Base-by-base conservation (phyloP, 345 rosid species). In the Lepidium didymum region DNA sequence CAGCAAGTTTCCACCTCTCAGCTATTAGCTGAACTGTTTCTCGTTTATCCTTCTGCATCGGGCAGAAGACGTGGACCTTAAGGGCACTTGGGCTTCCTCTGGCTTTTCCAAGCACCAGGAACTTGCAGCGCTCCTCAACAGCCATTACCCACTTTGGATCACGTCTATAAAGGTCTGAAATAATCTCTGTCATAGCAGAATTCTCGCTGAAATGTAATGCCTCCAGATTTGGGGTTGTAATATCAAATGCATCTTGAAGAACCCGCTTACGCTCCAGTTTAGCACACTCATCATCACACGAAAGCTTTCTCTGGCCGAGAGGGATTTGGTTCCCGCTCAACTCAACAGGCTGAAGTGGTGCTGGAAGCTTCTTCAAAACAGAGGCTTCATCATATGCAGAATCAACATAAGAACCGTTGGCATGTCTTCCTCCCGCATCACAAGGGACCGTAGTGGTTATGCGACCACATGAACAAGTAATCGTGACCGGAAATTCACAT, bases 1-100 rank as follows among this genome's bases (percentile, higher is more conserved):
- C 78, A 10, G 86, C 79, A 77, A 94, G 96, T 80, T 87, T 94
- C 97, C 99, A 94, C 71, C 97, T 89, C 74, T 87, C 99, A n/a
- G 96, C 90, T 70, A 94, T 81, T 46, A 94, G 68, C 77, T 88
- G 79, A 42, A 94, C 82, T 0, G 90, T 92, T 62, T 91, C 99
- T 70, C 91, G 83, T 82, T 91, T 94, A 64, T 91, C 99, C 76
- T 94, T 91, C 73, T 81, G 78, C 96, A 89, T 91, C 5, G 95
- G 93, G 65, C 92, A 87, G 74, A 89, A 94, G 41, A 94, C 91
- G 78, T 94, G 99, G 64, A 89, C 78, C 86, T 89, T 94, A 31
- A 91, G 77, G 53, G 70, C 64, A 72, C 78, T 73, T 46, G 83
- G 11, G 57, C 72, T 76, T 60, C 85, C 87, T 78, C 85, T 81